Conservation (phyloP, 768 basidiomycete genomes). For the Galerina sulciceps region DNA sequence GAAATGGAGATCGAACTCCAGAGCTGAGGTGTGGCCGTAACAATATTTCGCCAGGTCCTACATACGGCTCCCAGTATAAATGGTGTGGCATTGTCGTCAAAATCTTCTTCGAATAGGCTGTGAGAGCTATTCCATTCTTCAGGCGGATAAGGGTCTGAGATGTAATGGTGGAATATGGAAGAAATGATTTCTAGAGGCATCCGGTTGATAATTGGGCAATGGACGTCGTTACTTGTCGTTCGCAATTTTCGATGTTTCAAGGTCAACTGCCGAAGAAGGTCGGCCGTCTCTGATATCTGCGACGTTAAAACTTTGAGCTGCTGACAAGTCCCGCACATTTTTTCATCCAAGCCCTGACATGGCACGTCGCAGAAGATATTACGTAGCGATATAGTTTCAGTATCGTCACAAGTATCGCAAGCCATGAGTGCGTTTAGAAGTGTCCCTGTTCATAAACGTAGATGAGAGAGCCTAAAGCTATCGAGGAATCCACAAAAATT, state of each 20-base stretch:
- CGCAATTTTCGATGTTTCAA: not conserved
- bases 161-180: constrained; percentile 4
- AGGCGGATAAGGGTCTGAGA: not conserved
- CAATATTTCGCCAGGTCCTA: constrained; percentile 8
- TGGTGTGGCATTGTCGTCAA: not conserved
- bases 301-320: not conserved
- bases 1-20: not conserved
- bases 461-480: not conserved
- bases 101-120: not conserved
- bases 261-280: not conserved
- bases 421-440: not conserved
- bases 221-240: not conserved
- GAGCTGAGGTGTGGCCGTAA: constrained; percentile 7
- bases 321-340: too few relatives aligned
- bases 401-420: too few relatives aligned
- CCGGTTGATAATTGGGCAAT: constrained; percentile 1
- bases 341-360: too few relatives aligned
- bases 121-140: not conserved
- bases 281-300: not conserved
- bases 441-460: too few relatives aligned
- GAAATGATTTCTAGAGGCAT: constrained; percentile 12
- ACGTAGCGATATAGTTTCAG: too few relatives aligned
- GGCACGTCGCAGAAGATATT: too few relatives aligned
- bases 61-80: constrained; percentile 8
- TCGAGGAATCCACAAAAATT: too few relatives aligned